A percentile compares a stretch with the other conserved stretches of the same genome.
Conservation (phyloP, 148 eudicot genomes). For the Amaranthus palmeri region DNA sequence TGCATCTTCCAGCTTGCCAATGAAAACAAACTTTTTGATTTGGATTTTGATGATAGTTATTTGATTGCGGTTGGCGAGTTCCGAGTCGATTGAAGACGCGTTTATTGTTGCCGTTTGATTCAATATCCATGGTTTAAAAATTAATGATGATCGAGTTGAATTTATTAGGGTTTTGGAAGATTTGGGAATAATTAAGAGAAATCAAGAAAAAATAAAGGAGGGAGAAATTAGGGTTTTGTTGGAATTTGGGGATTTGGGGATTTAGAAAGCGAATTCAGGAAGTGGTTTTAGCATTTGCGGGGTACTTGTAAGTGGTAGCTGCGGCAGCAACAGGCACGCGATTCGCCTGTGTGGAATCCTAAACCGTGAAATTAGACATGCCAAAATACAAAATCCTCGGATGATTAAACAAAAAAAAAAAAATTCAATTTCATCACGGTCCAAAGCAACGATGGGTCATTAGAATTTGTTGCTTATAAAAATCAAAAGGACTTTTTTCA, state of each 20-base stretch:
- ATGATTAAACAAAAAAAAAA: too few relatives aligned
- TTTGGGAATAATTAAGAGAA: neutral
- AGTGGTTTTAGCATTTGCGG: neutral
- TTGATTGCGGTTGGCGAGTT: slow-evolving; percentile 14
- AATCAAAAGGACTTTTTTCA: too few relatives aligned
- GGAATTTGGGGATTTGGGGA: neutral
- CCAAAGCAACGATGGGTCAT: too few relatives aligned
- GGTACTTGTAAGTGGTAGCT: neutral
- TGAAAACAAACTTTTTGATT: slow-evolving; percentile 58
- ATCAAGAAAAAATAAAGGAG: neutral
- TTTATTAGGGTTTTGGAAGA: neutral
- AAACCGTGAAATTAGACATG: too few relatives aligned
- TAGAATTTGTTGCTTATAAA: too few relatives aligned
- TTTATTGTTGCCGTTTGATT: slow-evolving; percentile 47
- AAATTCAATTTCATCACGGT: too few relatives aligned
- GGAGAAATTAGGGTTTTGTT: slow-evolving; percentile 14
- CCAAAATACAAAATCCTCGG: too few relatives aligned
- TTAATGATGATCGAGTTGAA: neutral
- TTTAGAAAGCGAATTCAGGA: neutral
- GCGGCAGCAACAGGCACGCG: slow-evolving; percentile 15
- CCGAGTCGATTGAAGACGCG: slow-evolving; percentile 59
- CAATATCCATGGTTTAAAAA: slow-evolving; percentile 49
- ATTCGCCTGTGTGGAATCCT: too few relatives aligned
- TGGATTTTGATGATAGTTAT: slow-evolving; percentile 1
- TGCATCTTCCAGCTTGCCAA: slow-evolving; percentile 80